Conservation (phyloP, 192 early-diverging fungal genomes). For the Backusella circina region DNA sequence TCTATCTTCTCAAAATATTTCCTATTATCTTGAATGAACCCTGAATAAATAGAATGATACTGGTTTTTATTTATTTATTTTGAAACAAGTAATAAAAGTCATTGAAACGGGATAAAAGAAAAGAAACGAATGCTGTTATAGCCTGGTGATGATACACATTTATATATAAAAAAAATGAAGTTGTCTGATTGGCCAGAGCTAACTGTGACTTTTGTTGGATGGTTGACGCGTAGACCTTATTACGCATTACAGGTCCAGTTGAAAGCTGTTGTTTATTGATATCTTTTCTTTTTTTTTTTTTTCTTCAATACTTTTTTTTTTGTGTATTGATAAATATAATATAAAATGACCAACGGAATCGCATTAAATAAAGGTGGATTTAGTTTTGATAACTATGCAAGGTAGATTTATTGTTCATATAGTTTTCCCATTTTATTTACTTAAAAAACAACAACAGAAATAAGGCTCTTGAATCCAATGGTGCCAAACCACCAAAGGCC, state of each 20-base stretch:
- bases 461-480: constrained; percentile 69
- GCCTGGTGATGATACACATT: no score
- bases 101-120: no score
- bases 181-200: background rate
- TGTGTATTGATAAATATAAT: background rate
- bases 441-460: constrained; percentile 71
- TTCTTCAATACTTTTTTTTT: background rate
- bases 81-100: no score
- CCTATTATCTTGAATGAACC: no score
- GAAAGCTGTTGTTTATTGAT: background rate
- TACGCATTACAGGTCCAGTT: background rate
- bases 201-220: background rate
- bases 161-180: no score
- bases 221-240: background rate
- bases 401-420: constrained; percentile 39
- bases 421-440: background rate
- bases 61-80: no score
- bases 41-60: no score
- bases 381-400: constrained; percentile 82
- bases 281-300: background rate
- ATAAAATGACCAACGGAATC: constrained; percentile 53
- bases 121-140: no score
- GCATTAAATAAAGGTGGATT: constrained; percentile 63
- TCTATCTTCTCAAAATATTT: no score
- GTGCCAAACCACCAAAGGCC: constrained; percentile 73